Percentiles rank a stretch among this genome's conserved stretches.
phyloP scores from a whole-genome alignment of 352 stramenopile genomes.

The Phytophthora palmivora region DNA sequence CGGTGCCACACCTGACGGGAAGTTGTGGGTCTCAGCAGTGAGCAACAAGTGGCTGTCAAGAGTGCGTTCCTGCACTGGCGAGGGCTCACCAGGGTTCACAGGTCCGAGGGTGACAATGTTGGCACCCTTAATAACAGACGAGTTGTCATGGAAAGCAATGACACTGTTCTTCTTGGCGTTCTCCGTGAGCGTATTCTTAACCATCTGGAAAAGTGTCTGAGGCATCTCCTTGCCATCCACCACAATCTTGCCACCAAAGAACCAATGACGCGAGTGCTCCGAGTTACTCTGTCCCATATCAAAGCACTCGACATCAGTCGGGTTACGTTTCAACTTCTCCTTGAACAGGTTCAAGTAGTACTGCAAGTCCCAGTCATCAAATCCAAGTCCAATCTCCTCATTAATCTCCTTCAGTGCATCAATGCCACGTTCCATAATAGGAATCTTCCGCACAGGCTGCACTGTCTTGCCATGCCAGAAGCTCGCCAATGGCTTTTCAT shows the following conservation, averaged over 20 bases:
- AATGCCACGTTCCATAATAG: slow-evolving; percentile 95
- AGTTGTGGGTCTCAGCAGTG: slow-evolving; percentile 99
- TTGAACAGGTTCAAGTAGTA: slow-evolving; percentile 98
- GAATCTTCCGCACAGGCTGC: slow-evolving; percentile 90
- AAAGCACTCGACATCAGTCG: slow-evolving; percentile 99
- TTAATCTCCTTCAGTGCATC: slow-evolving; percentile 97
- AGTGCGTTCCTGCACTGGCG: slow-evolving; percentile 62
- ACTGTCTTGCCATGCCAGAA: slow-evolving; percentile 92
- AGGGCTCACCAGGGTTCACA: slow-evolving; percentile 69
- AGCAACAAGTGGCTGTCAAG: slow-evolving; percentile 96
- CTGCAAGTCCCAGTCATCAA: slow-evolving; percentile 99
- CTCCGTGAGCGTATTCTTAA: slow-evolving; percentile 97
- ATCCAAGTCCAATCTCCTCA: slow-evolving; percentile 94
- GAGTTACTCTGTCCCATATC: slow-evolving; percentile 99
- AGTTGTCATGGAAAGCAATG: slow-evolving; percentile 99
- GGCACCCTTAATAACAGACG: slow-evolving; percentile 95
- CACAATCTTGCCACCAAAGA: slow-evolving; percentile 99
- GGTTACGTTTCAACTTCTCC: slow-evolving; percentile 97
- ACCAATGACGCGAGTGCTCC: slow-evolving; percentile 99
- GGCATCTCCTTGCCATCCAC: slow-evolving; percentile 97
- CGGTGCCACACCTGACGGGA: slow-evolving; percentile 96
- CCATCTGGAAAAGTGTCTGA: slow-evolving; percentile 99
- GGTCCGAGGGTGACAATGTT: slow-evolving; percentile 89
- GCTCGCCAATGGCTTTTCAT: slow-evolving; percentile 85
- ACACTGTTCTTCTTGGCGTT: slow-evolving; percentile 94